Conservation (phyloP, 345 rosid genomes). For the Fremontodendron californicum region DNA sequence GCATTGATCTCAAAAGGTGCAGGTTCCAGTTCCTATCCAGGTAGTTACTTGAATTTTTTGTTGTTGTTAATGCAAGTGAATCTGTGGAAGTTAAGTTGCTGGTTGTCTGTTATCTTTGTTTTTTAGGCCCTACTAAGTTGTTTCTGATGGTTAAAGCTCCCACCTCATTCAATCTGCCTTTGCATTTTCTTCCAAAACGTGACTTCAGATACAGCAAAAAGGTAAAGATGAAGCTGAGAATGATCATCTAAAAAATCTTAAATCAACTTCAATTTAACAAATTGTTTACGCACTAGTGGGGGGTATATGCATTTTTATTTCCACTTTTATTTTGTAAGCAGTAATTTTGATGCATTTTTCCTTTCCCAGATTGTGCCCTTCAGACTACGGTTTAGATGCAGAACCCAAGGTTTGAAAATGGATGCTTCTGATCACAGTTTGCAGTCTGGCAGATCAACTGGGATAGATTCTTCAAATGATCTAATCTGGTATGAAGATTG, state of each 20-base stretch:
- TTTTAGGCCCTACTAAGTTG: slow-evolving; percentile 67
- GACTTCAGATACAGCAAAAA: slow-evolving; percentile 83
- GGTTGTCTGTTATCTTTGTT: not conserved
- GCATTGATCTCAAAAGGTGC: slow-evolving; percentile 73
- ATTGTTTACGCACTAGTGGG: not conserved
- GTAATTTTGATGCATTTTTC: not conserved
- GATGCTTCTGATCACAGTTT: slow-evolving; percentile 25
- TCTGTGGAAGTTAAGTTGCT: slow-evolving; percentile 3
- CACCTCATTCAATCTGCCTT: slow-evolving; percentile 58
- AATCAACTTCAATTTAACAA: not conserved
- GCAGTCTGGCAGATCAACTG: slow-evolving; percentile 24
- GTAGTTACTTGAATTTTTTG: slow-evolving; percentile 32
- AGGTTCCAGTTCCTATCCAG: slow-evolving; percentile 76
- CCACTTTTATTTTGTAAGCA: not conserved
- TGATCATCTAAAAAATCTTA: not conserved
- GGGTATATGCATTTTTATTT: not conserved
- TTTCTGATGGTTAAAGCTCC: slow-evolving; percentile 82
- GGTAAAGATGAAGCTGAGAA: slow-evolving; percentile 35
- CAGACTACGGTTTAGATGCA: slow-evolving; percentile 57
- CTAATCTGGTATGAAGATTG: slow-evolving; percentile 56
- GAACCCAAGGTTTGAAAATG: slow-evolving; percentile 32
- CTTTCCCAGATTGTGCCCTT: slow-evolving; percentile 57
- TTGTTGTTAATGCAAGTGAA: slow-evolving; percentile 3
- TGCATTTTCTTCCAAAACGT: slow-evolving; percentile 90
- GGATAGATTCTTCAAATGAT: slow-evolving; percentile 41